Evolutionary conservation across 139 green algal species (phyloP).

Genomic region (Edaphochlamys debaryana): DNA sequence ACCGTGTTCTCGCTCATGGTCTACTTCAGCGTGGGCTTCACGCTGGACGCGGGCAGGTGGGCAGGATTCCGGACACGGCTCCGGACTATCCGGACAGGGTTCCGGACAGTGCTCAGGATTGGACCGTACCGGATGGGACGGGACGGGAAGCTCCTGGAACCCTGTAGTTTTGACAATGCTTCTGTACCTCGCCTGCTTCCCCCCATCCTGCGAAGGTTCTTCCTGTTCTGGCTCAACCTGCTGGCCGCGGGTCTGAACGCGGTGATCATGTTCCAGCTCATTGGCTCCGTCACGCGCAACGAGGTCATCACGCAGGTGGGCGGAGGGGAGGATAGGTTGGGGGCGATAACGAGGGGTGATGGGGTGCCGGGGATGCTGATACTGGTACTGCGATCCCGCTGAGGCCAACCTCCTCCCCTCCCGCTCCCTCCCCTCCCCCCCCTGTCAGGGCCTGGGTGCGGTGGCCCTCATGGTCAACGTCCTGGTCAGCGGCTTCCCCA

Average conservation of each 20-base stretch:
- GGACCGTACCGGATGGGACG: no score
- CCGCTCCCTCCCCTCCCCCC: not conserved
- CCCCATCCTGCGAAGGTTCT: conserved; percentile 48
- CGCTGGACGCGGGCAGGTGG: conserved; percentile 6
- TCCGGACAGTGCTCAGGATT: no score
- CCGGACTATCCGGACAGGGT: no score
- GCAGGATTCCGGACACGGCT: no score
- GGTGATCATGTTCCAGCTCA: conserved; percentile 62
- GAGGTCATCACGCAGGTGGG: conserved; percentile 30
- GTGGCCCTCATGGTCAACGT: conserved; percentile 60
- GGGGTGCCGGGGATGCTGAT: no score
- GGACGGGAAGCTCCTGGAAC: no score
- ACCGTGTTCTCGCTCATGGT: conserved; percentile 61
- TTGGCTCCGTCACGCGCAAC: conserved; percentile 50
- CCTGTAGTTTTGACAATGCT: no score
- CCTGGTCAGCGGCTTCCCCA: conserved; percentile 63
- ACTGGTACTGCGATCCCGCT: no score
- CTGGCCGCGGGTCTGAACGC: conserved; percentile 44
- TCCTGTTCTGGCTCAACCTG: conserved; percentile 52
- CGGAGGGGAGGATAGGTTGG: no score
- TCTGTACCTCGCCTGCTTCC: no score
- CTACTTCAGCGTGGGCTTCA: conserved; percentile 73
- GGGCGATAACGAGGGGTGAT: no score
- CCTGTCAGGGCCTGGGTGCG: conserved; percentile 36
- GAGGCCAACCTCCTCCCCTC: no score